Conservation (phyloP, 768 basidiomycete genomes). For the Tephrocybe sp. region DNA sequence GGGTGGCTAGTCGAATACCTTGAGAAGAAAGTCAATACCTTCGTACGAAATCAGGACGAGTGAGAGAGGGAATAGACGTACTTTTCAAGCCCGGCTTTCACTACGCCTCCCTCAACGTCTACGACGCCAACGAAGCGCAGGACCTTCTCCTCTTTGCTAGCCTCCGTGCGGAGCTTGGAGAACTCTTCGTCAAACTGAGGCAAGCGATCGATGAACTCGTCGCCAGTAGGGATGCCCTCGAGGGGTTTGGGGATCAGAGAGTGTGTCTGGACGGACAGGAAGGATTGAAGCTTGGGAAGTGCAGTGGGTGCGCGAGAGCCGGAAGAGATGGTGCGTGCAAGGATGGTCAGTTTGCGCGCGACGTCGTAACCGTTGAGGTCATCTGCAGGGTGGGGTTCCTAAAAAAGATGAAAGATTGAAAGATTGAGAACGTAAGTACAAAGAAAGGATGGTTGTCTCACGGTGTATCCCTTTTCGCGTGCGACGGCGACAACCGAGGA, state of each 20-base stretch:
- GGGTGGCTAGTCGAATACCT: conserved; percentile 91
- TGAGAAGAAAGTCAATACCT: conserved; percentile 8
- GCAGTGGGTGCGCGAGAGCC: conserved; percentile 30
- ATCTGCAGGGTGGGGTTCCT: conserved; percentile 98
- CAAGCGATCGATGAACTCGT: conserved; percentile 78
- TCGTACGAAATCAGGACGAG: neutral
- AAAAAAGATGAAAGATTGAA: neutral
- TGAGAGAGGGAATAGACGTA: conserved; percentile 36
- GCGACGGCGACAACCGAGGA: conserved; percentile 88
- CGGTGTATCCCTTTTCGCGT: conserved; percentile 93
- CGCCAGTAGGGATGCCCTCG: conserved; percentile 63
- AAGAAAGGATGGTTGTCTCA: conserved; percentile 28
- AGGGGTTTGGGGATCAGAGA: conserved; percentile 85
- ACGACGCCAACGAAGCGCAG: conserved; percentile 94
- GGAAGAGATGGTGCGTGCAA: conserved; percentile 70
- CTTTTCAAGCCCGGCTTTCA: conserved; percentile 90
- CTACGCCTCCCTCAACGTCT: conserved; percentile 65
- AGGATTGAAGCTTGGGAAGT: conserved; percentile 67
- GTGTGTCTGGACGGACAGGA: conserved; percentile 72
- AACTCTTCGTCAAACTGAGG: conserved; percentile 84
- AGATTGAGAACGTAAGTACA: neutral
- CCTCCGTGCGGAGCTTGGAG: conserved; percentile 71
- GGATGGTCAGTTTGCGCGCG: conserved; percentile 94
- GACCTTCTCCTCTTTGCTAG: conserved; percentile 77
- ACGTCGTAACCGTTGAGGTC: conserved; percentile 98